Conservation (phyloP, 345 rosid genomes). For the Salix udensis region DNA sequence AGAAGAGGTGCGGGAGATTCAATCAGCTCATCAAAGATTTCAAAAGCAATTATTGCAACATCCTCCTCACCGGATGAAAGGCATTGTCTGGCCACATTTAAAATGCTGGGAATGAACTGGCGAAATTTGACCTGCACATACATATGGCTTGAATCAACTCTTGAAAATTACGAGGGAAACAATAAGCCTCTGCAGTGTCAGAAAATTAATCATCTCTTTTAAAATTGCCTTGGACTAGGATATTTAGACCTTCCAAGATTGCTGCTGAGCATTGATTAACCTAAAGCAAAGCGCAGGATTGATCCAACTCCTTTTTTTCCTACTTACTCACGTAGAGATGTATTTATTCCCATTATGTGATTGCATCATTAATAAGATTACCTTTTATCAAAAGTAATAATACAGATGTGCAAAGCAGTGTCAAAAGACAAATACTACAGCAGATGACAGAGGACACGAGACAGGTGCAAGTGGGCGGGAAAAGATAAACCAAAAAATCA, state of each 20-base stretch:
- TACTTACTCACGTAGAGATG: background rate
- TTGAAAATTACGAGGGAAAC: background rate
- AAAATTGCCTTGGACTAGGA: background rate
- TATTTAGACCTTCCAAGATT: background rate
- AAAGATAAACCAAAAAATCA: background rate
- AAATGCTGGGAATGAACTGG: constrained; percentile 94
- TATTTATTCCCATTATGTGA: background rate
- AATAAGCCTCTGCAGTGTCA: background rate
- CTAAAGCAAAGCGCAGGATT: background rate
- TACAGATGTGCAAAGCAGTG: background rate
- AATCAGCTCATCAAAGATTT: constrained; percentile 96
- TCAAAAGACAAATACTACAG: background rate
- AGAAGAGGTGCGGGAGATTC: constrained; percentile 99
- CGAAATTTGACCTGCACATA: constrained; percentile 78
- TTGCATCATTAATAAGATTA: background rate
- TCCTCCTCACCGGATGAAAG: constrained; percentile 94
- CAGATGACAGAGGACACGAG: background rate
- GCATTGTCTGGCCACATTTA: constrained; percentile 86
- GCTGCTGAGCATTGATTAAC: background rate
- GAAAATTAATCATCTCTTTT: background rate
- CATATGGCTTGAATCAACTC: background rate
- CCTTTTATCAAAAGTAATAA: background rate
- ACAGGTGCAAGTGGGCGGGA: background rate
- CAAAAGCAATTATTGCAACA: constrained; percentile 95
- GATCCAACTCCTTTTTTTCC: background rate